phyloP scores from a whole-genome alignment of 805 yeast species.

The Candida sithepensis region DNA sequence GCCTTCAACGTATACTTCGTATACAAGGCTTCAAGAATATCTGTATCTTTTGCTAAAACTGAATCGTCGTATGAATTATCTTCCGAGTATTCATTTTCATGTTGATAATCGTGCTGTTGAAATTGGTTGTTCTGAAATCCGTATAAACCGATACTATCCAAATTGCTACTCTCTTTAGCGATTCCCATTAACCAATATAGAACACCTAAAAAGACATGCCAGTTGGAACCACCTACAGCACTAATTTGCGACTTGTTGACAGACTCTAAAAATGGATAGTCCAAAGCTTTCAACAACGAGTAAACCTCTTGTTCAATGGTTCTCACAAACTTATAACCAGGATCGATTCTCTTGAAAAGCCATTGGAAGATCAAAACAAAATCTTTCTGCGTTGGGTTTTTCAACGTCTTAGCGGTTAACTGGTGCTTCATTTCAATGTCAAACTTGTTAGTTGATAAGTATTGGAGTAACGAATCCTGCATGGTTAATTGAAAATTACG shows the following conservation, averaged over 20 bases:
- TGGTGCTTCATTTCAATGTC: constrained; percentile 74
- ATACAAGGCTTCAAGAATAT: constrained; percentile 27
- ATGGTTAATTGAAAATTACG: constrained; percentile 59
- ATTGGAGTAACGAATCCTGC: constrained; percentile 66
- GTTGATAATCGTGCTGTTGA: constrained; percentile 7
- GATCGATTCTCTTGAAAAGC: constrained; percentile 73
- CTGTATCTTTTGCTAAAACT: constrained; percentile 23
- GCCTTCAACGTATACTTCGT: constrained; percentile 58
- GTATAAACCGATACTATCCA: constrained; percentile 33
- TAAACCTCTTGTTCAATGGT: constrained; percentile 76
- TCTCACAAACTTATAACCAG: constrained; percentile 65
- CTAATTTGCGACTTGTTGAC: constrained; percentile 82
- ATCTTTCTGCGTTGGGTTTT: constrained; percentile 83
- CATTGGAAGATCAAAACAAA: constrained; percentile 77
- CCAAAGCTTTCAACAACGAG: constrained; percentile 56
- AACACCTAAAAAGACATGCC: constrained; percentile 83
- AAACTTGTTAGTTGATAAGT: constrained; percentile 58
- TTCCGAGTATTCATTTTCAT: constrained; percentile 26
- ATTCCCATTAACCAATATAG: constrained; percentile 72
- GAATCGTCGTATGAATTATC: constrained; percentile 23
- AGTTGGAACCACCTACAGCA: constrained; percentile 86
- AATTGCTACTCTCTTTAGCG: constrained; percentile 40
- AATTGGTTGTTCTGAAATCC: constrained; percentile 20
- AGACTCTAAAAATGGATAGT: constrained; percentile 77
- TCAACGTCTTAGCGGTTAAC: constrained; percentile 58